These are phyloP conservation scores for Auriscalpium orientale DNA, from an alignment of 768 basidiomycete species.

Conservation along the genomic window DNA sequence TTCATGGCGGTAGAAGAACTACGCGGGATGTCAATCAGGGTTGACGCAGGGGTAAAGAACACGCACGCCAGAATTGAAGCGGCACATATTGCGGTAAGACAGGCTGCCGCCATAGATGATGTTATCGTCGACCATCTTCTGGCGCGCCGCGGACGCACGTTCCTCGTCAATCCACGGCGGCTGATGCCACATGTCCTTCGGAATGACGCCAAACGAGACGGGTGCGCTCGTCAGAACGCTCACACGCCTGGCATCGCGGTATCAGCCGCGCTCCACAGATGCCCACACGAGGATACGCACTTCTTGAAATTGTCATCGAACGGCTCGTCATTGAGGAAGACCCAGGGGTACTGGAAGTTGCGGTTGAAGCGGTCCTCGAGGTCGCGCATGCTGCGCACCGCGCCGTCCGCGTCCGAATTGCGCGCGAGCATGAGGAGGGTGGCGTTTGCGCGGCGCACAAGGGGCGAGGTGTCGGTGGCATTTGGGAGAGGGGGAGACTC, in stretches of 20 bases:
- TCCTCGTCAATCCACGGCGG: slow-evolving; percentile 69
- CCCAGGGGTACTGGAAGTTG: slow-evolving; percentile 38
- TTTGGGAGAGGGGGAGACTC: not conserved
- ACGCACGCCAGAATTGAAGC: slow-evolving; percentile 62
- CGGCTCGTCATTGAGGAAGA: slow-evolving; percentile 41
- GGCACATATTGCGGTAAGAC: slow-evolving; percentile 71
- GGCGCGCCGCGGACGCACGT: slow-evolving; percentile 42
- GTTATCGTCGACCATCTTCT: slow-evolving; percentile 40
- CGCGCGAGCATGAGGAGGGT: slow-evolving; percentile 37
- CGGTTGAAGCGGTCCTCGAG: slow-evolving; percentile 42
- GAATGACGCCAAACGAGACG: slow-evolving; percentile 50
- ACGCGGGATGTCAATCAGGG: not conserved
- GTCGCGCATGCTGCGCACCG: slow-evolving; percentile 33
- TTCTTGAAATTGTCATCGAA: slow-evolving; percentile 34
- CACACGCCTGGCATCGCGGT: slow-evolving; percentile 49
- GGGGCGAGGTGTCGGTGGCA: not conserved
- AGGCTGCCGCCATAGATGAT: slow-evolving; percentile 39
- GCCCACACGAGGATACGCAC: not conserved
- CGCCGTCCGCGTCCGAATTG: slow-evolving; percentile 24
- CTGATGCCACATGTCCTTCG: slow-evolving; percentile 59
- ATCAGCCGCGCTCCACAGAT: slow-evolving; percentile 18
- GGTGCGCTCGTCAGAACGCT: slow-evolving; percentile 23
- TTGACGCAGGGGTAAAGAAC: not conserved
- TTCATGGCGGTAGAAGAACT: slow-evolving; percentile 59
- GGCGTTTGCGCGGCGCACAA: slow-evolving; percentile 28